Evolutionary conservation across 768 basidiomycete genomes (phyloP), one percentile per base, ranked within the genome.

Genomic region (Boletus subcaerulescens): DNA sequence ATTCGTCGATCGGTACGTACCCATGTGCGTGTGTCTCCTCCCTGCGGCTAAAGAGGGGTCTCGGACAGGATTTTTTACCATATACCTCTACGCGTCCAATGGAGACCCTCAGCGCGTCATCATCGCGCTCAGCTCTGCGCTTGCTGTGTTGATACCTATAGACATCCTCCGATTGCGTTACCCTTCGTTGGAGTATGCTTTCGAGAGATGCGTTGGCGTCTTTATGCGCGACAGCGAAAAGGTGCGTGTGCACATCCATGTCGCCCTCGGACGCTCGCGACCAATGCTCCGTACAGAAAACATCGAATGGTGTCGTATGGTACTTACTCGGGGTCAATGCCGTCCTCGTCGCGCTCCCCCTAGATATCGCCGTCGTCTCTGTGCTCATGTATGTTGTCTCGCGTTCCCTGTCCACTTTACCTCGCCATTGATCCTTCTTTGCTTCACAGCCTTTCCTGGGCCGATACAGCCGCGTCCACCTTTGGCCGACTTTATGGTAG

Each of bases 381-480:
- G 88, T 97, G 60, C 79, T 95, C 60, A 91, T 93, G 93, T 91
- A 68, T 63, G 89, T 78, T 10, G 9, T 40, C 39, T 26, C 20
- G 2, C n/a, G 33, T 26, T 40, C 38, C 26, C 26, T 38, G 6
- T 18, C 31, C 17, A n/a, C 53, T 3, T 57, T 26, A 38, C 31
- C 3, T 10, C 9, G 38, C n/a, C 9, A 7, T 17, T 18, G n/a
- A 51, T 18, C 8, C 10, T 52, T 17, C 15, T 24, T 38, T 22
- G 18, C 13, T 20, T 0, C 33, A 36, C 63, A 96, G 93, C 57
- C 84, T 97, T 45, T 93, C 93, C 32, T 97, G 94, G 94, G 93
- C 92, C 0, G 94, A 97, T 70, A 96, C 94, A 2, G 85, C 93
- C 17, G 94, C 94, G 6, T 96, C 94, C 11, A 95, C 91, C 13